Percentiles rank a stretch among this genome's conserved stretches.
Conservation (phyloP, 305 asterid genomes). For the Solanum aculeatissimum region DNA sequence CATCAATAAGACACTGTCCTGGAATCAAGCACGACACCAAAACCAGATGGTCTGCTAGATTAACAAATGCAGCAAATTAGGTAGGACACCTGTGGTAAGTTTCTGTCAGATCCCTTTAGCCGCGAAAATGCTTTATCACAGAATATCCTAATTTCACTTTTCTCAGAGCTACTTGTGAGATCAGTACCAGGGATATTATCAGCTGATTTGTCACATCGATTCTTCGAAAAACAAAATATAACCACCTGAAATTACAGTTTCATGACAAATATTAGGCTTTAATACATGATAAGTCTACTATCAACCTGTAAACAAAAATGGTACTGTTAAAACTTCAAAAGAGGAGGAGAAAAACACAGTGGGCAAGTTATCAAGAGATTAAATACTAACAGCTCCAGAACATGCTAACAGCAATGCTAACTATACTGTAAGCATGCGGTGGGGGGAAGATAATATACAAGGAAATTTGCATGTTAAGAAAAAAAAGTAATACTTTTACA, state of each 20-base stretch:
- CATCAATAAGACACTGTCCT: background rate
- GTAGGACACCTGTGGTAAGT: conserved; percentile 80
- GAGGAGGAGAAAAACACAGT: background rate
- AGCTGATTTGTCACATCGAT: conserved; percentile 89
- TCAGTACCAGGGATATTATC: conserved; percentile 80
- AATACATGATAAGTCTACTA: background rate
- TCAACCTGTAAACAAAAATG: background rate
- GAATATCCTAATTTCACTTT: conserved; percentile 90
- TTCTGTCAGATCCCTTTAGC: conserved; percentile 95
- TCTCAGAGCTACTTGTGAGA: conserved; percentile 88
- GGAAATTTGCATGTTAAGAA: background rate
- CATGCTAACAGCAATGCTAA: background rate
- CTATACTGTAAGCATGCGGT: background rate
- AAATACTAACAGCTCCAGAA: background rate
- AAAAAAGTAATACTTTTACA: conserved; percentile 4
- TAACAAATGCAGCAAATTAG: background rate
- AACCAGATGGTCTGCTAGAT: background rate
- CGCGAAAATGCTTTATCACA: conserved; percentile 97
- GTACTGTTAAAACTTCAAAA: background rate
- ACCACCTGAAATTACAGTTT: conserved; percentile 55
- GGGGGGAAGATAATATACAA: background rate
- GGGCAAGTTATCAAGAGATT: background rate
- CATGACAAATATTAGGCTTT: background rate
- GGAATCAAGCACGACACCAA: background rate
- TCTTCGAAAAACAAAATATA: conserved; percentile 94